Conservation (phyloP, 2,329 filamentous ascomycete species). For the Phaeosphaeriaceae sp. region DNA sequence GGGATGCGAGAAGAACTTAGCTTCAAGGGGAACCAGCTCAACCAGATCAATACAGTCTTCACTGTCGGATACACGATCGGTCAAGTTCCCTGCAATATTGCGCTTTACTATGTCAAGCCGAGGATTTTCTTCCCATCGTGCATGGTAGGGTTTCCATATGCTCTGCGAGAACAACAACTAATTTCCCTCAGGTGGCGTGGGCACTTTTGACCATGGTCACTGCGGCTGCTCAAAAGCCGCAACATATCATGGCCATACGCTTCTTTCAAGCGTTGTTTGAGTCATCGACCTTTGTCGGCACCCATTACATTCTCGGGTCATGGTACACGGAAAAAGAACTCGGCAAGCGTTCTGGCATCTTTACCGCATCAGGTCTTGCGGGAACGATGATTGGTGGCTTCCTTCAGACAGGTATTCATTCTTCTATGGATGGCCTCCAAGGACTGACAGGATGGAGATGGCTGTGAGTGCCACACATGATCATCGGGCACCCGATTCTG, state of each 20-base stretch:
- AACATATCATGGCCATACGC: conserved; percentile 67
- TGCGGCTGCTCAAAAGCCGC: conserved; percentile 59
- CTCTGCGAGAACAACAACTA: conserved; percentile 2
- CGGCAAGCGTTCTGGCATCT: conserved; percentile 68
- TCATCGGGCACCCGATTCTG: neutral
- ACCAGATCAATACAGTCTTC: conserved; percentile 56
- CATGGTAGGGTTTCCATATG: conserved; percentile 56
- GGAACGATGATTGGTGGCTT: conserved; percentile 70
- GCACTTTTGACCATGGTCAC: conserved; percentile 70
- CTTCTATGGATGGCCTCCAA: conserved; percentile 54
- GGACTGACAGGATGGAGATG: conserved; percentile 65
- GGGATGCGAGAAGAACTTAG: conserved; percentile 53
- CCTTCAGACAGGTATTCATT: conserved; percentile 64
- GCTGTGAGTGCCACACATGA: conserved; percentile 26
- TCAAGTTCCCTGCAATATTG: conserved; percentile 56
- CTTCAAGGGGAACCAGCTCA: conserved; percentile 51
- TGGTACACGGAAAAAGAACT: conserved; percentile 70
- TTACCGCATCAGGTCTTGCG: conserved; percentile 66
- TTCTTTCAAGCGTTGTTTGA: conserved; percentile 64
- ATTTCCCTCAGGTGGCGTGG: conserved; percentile 57
- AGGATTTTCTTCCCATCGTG: conserved; percentile 70
- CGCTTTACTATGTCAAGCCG: conserved; percentile 69
- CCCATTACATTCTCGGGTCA: conserved; percentile 67
- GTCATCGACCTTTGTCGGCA: conserved; percentile 63
- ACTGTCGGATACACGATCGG: conserved; percentile 59